Percentiles rank a stretch among this genome's conserved stretches.
phyloP scores from a whole-genome alignment of 352 stramenopile species.

The Globisporangium paddicum region DNA sequence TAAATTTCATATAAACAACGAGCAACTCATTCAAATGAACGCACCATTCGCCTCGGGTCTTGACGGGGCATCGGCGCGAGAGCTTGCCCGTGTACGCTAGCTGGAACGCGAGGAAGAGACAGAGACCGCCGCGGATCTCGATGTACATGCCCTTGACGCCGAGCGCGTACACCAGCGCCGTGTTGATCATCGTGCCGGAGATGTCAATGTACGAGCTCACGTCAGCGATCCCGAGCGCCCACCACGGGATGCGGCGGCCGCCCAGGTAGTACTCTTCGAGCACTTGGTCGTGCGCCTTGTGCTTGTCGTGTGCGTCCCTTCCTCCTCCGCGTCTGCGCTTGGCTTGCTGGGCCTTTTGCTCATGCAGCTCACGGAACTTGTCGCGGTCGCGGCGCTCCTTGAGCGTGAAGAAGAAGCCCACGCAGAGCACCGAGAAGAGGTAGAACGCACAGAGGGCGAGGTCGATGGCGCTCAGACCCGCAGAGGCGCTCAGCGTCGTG shows the following conservation, averaged over 20 bases:
- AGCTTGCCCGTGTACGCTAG: constrained; percentile 78
- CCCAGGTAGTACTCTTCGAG: constrained; percentile 79
- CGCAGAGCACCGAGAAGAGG: constrained; percentile 51
- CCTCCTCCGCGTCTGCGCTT: neutral
- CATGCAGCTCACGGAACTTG: constrained; percentile 18
- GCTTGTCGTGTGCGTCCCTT: constrained; percentile 9
- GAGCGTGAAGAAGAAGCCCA: constrained; percentile 66
- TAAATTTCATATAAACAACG: no score
- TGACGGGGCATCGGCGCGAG: constrained; percentile 65
- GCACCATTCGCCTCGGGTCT: constrained; percentile 74
- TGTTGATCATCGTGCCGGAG: constrained; percentile 84
- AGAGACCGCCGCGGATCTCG: constrained; percentile 71
- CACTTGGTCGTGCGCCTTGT: constrained; percentile 23
- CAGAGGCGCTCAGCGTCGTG: neutral
- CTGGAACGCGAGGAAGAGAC: constrained; percentile 77
- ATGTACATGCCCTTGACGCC: constrained; percentile 86
- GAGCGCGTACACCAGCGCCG: constrained; percentile 70
- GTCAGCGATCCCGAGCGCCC: constrained; percentile 64
- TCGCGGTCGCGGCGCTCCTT: constrained; percentile 44
- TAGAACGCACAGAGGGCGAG: constrained; percentile 51
- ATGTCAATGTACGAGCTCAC: constrained; percentile 87
- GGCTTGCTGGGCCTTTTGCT: constrained; percentile 12
- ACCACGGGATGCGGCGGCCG: constrained; percentile 62
- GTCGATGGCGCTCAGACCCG: constrained; percentile 37
- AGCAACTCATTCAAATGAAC: constrained; percentile 11